Percentiles rank a stretch among this genome's conserved stretches.
These are phyloP conservation scores for Rossbeevera mucosa DNA, from an alignment of 768 basidiomycete genomes.

Conservation along the genomic window DNA sequence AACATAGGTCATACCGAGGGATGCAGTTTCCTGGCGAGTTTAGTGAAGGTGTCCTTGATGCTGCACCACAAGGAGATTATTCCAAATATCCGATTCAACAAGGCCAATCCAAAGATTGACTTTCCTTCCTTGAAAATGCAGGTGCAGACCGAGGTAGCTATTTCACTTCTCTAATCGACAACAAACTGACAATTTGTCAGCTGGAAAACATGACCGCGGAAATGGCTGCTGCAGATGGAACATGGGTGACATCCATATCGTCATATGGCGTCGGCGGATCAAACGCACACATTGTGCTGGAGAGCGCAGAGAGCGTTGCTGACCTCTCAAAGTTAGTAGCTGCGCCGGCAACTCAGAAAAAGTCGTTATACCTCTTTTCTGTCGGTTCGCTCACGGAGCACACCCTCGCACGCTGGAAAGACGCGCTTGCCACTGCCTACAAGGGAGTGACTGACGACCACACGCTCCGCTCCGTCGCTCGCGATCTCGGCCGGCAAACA, in stretches of 20 bases:
- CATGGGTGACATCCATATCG: slow-evolving; percentile 31
- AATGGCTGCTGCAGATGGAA: slow-evolving; percentile 27
- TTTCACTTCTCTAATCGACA: not conserved
- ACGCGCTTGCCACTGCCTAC: slow-evolving; percentile 14
- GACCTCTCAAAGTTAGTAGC: slow-evolving; percentile 9
- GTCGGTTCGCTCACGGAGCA: slow-evolving; percentile 27
- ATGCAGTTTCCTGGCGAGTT: slow-evolving; percentile 33
- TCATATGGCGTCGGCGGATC: slow-evolving; percentile 34
- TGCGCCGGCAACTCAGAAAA: slow-evolving; percentile 1
- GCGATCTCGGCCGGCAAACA: slow-evolving; percentile 26
- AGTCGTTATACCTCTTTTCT: slow-evolving; percentile 24
- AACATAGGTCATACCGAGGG: slow-evolving; percentile 27
- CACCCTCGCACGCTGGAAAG: slow-evolving; percentile 23
- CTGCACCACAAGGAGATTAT: slow-evolving; percentile 27
- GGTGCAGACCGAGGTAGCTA: slow-evolving; percentile 21
- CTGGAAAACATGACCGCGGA: slow-evolving; percentile 23
- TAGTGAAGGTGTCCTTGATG: slow-evolving; percentile 33
- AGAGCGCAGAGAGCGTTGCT: slow-evolving; percentile 17
- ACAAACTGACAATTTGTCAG: slow-evolving; percentile 1
- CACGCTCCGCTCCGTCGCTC: slow-evolving; percentile 24
- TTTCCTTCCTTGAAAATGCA: slow-evolving; percentile 23
- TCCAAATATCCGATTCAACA: slow-evolving; percentile 26
- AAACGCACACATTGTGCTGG: slow-evolving; percentile 32
- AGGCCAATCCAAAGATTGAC: slow-evolving; percentile 26
- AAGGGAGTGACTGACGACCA: slow-evolving; percentile 17